These are phyloP conservation scores for Phaeosphaeriaceae sp. DNA, from an alignment of 2,329 filamentous ascomycete genomes.

Conservation along the genomic window DNA sequence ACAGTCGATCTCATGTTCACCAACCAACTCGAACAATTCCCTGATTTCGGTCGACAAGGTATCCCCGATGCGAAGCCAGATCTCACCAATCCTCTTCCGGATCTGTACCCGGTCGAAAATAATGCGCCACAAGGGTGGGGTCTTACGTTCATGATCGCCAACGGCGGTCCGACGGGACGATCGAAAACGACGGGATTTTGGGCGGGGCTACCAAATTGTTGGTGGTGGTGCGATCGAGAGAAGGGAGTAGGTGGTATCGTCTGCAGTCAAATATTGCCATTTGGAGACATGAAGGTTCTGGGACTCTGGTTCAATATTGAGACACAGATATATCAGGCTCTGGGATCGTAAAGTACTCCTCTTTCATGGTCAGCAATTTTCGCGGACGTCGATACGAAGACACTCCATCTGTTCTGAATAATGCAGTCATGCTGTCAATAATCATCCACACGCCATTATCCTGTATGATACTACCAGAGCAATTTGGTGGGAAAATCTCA, in stretches of 20 bases:
- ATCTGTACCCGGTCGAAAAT: conserved; percentile 56
- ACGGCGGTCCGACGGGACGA: conserved; percentile 31
- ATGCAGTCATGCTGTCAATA: neutral
- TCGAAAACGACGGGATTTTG: conserved; percentile 58
- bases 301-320: conserved; percentile 31
- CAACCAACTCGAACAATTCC: conserved; percentile 64
- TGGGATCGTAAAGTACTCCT: conserved; percentile 1
- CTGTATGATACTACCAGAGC: too few relatives aligned
- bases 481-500: too few relatives aligned
- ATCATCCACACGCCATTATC: too few relatives aligned
- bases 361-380: neutral
- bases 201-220: conserved; percentile 67
- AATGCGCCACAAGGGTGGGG: conserved; percentile 69
- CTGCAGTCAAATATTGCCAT: conserved; percentile 38
- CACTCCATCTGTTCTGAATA: neutral
- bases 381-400: too few relatives aligned
- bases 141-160: conserved; percentile 63
- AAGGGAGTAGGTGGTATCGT: conserved; percentile 59
- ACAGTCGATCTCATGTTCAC: conserved; percentile 70
- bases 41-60: conserved; percentile 56
- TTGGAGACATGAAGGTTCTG: conserved; percentile 35
- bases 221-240: conserved; percentile 68
- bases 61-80: conserved; percentile 59
- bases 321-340: conserved; percentile 26
- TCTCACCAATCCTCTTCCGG: conserved; percentile 56